Evolutionary conservation across 495 filamentous ascomycete species (phyloP), one percentile per base, ranked within the genome.

Genomic region (Ascobolus immersus): DNA sequence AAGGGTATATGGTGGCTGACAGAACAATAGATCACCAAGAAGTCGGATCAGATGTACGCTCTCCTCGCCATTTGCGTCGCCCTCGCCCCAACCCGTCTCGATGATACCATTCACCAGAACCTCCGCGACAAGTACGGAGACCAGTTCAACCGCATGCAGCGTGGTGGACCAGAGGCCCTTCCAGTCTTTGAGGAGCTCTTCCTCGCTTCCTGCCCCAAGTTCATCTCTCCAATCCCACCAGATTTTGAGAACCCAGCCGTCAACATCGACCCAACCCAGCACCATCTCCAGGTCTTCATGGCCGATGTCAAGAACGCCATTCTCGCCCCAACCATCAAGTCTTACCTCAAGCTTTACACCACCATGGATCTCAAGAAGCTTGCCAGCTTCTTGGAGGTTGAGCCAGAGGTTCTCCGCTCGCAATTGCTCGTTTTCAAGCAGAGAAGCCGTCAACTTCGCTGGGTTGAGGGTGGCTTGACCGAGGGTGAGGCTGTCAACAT

Each of bases 11-110:
- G 14, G 5, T 17, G 15, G 4, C 21, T 41, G 15, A 38, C 17
- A 14, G 7, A 4, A 5, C 12, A 4, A 26, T 17, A 42, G 20
- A 90, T 94, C 55, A 75, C 73, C 50, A 96, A 96, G 72, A 92
- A 94, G 69, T 94, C 91, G 56, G 89, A 96, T 51, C 86, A 93
- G 64, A 96, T 96, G 86, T 91, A 92, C 49, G 86, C 84, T 20
- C 67, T 96, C 42, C 90, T 96, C 42, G 86, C 86, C 50, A 93
- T 96, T 59, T 94, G 86, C 53, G 81, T 94, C 29, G 80, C 86
- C 40, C 90, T 96, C 64, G 73, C 84, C 55, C 86, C 89, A 21
- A 92, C 79, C 33, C 74, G 86, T 45, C 67, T 96, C 45, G 86
- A 96, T 49, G 86, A 96, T 61, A 94, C 86, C 51, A 94, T 96